phyloP scores from a whole-genome alignment of 805 yeast genomes.

The Kuraishia cidri region DNA sequence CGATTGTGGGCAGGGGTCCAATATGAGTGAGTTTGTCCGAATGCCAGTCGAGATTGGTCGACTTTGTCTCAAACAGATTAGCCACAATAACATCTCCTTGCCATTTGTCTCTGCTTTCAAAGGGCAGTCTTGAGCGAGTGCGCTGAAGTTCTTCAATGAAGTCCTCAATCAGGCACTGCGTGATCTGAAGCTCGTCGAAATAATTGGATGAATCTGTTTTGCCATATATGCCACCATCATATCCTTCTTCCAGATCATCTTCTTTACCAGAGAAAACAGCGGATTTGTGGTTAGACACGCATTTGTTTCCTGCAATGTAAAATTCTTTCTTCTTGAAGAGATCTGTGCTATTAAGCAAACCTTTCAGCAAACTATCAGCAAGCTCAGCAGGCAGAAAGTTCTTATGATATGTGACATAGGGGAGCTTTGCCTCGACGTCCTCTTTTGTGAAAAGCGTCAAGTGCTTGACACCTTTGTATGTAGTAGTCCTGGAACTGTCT shows the following conservation, averaged over 20 bases:
- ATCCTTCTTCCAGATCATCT: constrained; percentile 1
- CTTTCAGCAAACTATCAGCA: constrained; percentile 33
- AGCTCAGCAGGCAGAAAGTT: constrained; percentile 42
- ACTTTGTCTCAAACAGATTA: constrained; percentile 42
- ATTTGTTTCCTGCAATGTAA: constrained; percentile 53
- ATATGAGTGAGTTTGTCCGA: constrained; percentile 64
- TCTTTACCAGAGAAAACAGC: constrained; percentile 21
- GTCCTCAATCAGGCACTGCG: constrained; percentile 28
- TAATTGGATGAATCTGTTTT: too few species aligned
- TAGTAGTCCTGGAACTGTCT: neutral
- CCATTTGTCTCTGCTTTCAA: constrained; percentile 37
- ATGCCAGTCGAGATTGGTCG: constrained; percentile 61
- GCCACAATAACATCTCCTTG: constrained; percentile 41
- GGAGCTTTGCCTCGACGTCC: constrained; percentile 38
- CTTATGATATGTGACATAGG: constrained; percentile 39
- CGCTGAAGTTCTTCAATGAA: constrained; percentile 24
- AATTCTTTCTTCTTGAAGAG: constrained; percentile 37
- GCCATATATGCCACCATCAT: constrained; percentile 22
- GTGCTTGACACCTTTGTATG: constrained; percentile 10
- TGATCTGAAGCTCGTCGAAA: constrained; percentile 28
- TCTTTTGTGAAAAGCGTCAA: constrained; percentile 43
- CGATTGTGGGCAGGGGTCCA: constrained; percentile 66
- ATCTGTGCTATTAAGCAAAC: constrained; percentile 29
- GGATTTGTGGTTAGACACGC: constrained; percentile 48
- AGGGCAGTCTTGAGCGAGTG: constrained; percentile 22